Conservation (phyloP, 2,329 filamentous ascomycete genomes). For the Fusarium pilosicola region DNA sequence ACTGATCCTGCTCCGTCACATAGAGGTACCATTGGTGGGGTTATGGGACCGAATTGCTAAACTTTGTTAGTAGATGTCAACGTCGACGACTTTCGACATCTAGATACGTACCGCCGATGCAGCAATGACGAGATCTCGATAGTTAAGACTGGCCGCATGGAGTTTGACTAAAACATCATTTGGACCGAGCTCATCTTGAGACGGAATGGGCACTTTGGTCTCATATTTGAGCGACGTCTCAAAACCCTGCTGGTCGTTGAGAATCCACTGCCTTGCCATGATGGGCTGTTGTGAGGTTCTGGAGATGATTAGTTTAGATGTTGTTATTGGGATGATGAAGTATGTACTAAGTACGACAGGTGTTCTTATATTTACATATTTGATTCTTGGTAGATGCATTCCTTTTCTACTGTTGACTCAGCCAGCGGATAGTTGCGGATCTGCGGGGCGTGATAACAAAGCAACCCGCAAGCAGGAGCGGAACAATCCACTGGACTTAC, state of each 20-base stretch:
- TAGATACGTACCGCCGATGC: constrained; percentile 41
- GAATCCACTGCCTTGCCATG: constrained; percentile 37
- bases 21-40: constrained; percentile 44
- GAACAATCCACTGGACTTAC: neutral
- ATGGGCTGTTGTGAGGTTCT: rapidly evolving
- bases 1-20: constrained; percentile 57
- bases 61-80: neutral
- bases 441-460: neutral
- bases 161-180: constrained; percentile 70
- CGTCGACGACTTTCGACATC: neutral
- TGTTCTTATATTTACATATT: neutral
- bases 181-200: constrained; percentile 56
- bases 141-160: constrained; percentile 60
- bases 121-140: constrained; percentile 59
- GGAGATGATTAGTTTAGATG: neutral
- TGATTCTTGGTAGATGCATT: neutral
- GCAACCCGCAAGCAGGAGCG: neutral
- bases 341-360: rapidly evolving
- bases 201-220: constrained; percentile 29
- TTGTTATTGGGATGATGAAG: neutral
- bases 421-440: neutral
- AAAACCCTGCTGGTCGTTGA: constrained; percentile 47
- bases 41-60: constrained; percentile 39
- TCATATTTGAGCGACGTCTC: constrained; percentile 49
- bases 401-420: neutral